Base-by-base conservation (phyloP, 2,329 filamentous ascomycete species). In the Pseudocercospora crystallina region DNA sequence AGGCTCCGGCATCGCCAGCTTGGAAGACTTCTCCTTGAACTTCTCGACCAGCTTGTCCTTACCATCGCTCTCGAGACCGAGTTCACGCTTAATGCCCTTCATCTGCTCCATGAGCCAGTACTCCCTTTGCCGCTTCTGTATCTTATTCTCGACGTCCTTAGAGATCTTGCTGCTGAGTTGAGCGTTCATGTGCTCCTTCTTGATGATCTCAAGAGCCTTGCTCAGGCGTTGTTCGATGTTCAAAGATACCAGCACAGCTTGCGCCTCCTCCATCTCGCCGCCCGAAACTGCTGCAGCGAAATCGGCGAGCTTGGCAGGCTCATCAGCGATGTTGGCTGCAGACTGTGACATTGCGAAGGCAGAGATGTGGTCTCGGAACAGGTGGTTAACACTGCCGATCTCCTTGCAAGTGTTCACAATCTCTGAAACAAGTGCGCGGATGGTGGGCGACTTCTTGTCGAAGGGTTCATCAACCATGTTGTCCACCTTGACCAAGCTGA, bases 51-150 rank as follows among this genome's bases (percentile, higher is more conserved):
- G 79, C 74, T 97, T 97, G 66, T 99, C 94, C 73, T 97, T 99
- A 58, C 95, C 94, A 66, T 99, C 94, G 5, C 90, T 95, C 69
- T 99, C 95, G 46, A 99, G 89, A 15, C 95, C 94, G 42, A 99
- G 82, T 72, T 99, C 94, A 51, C 94, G 83, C 51, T 90, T 87
- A 66, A 99, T 99, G 20, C 91, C 94, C 77, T 97, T 97, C 91
- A 99, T 96, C 71, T 99, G 95, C 73, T 99, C 94, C 90, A 96
- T 95, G 40, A 99, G 77, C 89, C 90, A 97, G 74, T 97, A 99
- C 68, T 99, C 94, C 45, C 94, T 85, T 70, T 99, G 94, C 29
- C 92, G 86, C 74, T 99, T 97, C 63, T 91, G 91, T 47, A 99
- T 97, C 73, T 96, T 96, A 66, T 83, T 90, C 70, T 97, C 94